Evolutionary conservation across 805 yeast genomes (phyloP).

Genomic region (Candida nemodendra): DNA sequence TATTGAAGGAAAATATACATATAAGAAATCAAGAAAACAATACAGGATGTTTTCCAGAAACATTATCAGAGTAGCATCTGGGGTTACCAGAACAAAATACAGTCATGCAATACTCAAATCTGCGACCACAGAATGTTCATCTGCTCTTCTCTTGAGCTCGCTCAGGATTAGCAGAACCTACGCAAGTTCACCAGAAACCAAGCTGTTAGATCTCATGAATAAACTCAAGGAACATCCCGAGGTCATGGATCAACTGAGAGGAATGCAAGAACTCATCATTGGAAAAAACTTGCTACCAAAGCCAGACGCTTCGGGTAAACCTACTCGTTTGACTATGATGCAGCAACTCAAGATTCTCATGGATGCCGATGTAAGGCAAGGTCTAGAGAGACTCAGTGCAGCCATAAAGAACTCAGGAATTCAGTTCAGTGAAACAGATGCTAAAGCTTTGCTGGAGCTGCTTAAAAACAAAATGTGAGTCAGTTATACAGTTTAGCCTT

Average conservation of each 20-base stretch:
- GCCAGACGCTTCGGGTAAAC: constrained; percentile 8
- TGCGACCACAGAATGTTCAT: too few species aligned
- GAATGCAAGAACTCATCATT: constrained; percentile 29
- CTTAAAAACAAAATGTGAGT: constrained; percentile 21
- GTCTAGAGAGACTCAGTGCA: constrained; percentile 22
- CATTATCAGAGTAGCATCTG: too few species aligned
- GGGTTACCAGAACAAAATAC: too few species aligned
- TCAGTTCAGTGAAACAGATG: constrained; percentile 26
- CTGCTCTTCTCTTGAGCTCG: too few species aligned
- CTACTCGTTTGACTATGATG: constrained; percentile 17
- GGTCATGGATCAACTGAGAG: constrained; percentile 34
- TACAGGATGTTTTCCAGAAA: too few species aligned
- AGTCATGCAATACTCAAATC: too few species aligned
- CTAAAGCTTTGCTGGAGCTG: constrained; percentile 22
- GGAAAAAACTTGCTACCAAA: constrained; percentile 21
- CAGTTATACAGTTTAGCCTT: too few species aligned
- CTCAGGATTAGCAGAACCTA: constrained; percentile 3
- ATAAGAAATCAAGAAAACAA: neutral
- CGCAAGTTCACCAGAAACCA: constrained; percentile 9
- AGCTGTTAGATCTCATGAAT: constrained; percentile 18
- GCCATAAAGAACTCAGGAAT: constrained; percentile 24
- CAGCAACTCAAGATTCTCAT: constrained; percentile 30
- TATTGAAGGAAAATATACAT: too few species aligned
- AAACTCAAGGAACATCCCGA: constrained; percentile 33
- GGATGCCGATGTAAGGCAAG: constrained; percentile 28